These are phyloP conservation scores for Zygosaccharomyces siamensis DNA, from an alignment of 805 yeast genomes.

Conservation along the genomic window DNA sequence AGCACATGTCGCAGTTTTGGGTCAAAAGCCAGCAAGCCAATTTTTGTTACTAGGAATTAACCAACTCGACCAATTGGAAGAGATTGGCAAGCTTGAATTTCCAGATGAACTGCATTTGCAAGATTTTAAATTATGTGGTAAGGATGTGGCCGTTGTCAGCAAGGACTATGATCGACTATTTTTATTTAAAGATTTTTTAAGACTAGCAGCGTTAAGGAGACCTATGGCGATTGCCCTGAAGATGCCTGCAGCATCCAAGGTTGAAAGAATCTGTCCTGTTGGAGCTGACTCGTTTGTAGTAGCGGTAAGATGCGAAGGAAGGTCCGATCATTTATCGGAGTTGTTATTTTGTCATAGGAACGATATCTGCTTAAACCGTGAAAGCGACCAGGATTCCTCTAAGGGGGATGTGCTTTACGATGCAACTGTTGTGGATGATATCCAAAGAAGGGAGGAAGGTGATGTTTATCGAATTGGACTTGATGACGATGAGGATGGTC, in stretches of 20 bases:
- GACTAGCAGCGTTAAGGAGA: background rate
- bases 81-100: conserved; percentile 5
- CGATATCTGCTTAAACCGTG: conserved; percentile 1
- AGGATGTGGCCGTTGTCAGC: conserved; percentile 13
- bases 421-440: conserved; percentile 4
- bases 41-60: conserved; percentile 1
- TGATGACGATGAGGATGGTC: background rate
- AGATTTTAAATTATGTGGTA: conserved; percentile 16
- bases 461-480: background rate
- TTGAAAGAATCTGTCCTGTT: conserved; percentile 9
- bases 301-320: conserved; percentile 8
- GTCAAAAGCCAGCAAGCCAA: background rate
- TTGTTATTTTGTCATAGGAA: conserved; percentile 11
- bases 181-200: conserved; percentile 10
- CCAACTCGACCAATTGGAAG: conserved; percentile 1
- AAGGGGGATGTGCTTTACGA: conserved; percentile 1
- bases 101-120: conserved; percentile 1
- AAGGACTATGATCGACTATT: conserved; percentile 10
- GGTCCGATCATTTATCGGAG: conserved; percentile 9
- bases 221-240: conserved; percentile 3
- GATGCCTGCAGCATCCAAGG: conserved; percentile 6
- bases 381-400: background rate
- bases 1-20: background rate
- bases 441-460: conserved; percentile 1
- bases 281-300: conserved; percentile 12